Base-by-base conservation (phyloP, 202 grass and related monocot species). In the Musa balbisiana region DNA sequence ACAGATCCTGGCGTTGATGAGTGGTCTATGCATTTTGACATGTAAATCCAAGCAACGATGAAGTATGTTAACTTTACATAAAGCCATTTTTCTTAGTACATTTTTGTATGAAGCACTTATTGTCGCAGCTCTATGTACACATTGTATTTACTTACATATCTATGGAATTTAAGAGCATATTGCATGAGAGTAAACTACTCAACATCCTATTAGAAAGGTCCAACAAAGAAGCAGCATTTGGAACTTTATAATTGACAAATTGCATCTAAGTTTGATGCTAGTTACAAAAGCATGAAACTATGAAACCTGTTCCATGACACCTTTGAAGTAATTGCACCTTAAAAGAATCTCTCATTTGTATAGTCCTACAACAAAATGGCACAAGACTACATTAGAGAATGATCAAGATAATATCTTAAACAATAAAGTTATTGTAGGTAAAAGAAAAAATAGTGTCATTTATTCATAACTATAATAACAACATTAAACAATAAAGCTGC, bases 261-360 rank as follows among this genome's bases (percentile, higher is more conserved):
- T 8, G 24, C 33, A 33, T 67, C 64, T 16, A 33, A 29, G 29
- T 8, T 11, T 43, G 49, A 51, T 70, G 33, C 17, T 16, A 51
- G 27, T 51, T 70, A 20, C 19, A 70, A 70, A 11, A 50, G 50
- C 2, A 69, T 49, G 63, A 15, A 26, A 11, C 33, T 50, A 11
- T 68, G 23, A 67, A 81, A 92, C 91, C 90, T 86, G 88, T 77
- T 81, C 74, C 87, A 60, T 85, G 70, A 63, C 67, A 79, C 84
- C 84, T 93, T 71, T 87, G 90, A 52, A 86, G 75, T 68, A 93
- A 84, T 78, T 93, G 93, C 19, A 93, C 84, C 68, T 82, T 83
- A 33, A 80, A 87, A 77, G 88, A 83, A 83, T 89, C 88, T 85
- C 62, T 71, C 11, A 73, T 62, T 80, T 91, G 83, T 79, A 93